phyloP scores from a whole-genome alignment of 495 filamentous ascomycete genomes.

The Penicillium subrubescens region DNA sequence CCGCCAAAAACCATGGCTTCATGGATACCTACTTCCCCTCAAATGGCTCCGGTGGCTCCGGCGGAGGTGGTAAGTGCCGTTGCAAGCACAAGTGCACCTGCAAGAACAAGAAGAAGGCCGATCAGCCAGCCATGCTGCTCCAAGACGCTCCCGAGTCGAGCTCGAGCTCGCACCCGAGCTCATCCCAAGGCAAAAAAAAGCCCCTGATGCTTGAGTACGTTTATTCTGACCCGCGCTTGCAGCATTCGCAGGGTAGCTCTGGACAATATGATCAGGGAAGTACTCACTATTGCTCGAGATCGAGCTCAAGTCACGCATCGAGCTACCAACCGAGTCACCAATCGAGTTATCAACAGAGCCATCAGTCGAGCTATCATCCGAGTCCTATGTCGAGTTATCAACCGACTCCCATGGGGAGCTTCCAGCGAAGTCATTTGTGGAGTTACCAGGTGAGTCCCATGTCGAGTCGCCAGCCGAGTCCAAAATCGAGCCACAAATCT shows the following conservation, averaged over 20 bases:
- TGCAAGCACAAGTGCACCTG: neutral
- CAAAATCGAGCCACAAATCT: no score
- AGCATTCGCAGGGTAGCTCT: no score
- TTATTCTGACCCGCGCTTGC: no score
- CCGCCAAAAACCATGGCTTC: conserved; percentile 2
- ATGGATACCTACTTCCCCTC: neutral
- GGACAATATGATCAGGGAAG: no score
- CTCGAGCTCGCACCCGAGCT: neutral
- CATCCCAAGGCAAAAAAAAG: neutral
- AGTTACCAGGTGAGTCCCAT: no score
- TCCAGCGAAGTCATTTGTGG: no score
- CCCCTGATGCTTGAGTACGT: no score
- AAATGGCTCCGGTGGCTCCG: neutral
- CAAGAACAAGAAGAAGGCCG: neutral
- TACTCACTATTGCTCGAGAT: neutral
- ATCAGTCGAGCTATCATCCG: neutral
- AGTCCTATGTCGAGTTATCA: no score
- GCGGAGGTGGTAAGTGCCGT: neutral
- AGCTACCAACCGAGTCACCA: neutral
- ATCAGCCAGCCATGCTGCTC: neutral
- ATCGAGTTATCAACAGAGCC: neutral
- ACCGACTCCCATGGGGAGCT: no score
- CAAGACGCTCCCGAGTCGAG: neutral
- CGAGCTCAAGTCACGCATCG: neutral
- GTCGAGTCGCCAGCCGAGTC: no score